A percentile compares a stretch with the other conserved stretches of the same genome.
These are phyloP conservation scores for Heliosperma pusillum DNA, from an alignment of 148 eudicot genomes.

Conservation along the genomic window DNA sequence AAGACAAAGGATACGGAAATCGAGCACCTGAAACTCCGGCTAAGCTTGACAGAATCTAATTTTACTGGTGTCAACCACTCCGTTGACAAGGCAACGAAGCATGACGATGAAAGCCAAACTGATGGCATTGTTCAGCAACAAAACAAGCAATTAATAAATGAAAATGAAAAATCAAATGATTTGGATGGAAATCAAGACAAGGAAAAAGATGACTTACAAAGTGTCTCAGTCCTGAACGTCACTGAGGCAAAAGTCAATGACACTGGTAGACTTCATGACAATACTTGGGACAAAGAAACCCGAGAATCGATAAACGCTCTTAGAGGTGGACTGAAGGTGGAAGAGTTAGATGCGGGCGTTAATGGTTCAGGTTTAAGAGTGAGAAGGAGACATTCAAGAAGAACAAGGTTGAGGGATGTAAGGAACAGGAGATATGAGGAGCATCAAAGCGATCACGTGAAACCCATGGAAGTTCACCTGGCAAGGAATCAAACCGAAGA, in stretches of 20 bases:
- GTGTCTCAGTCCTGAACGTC: not conserved
- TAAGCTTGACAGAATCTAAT: slow-evolving; percentile 16
- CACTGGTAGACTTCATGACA: slow-evolving; percentile 4
- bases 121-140: not conserved
- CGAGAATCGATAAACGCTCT: not conserved
- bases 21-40: slow-evolving; percentile 33
- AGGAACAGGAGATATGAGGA: slow-evolving; percentile 18
- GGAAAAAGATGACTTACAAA: slow-evolving; percentile 4
- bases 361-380: slow-evolving; percentile 13
- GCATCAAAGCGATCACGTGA: not conserved
- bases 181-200: slow-evolving; percentile 2
- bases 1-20: slow-evolving; percentile 50
- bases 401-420: slow-evolving; percentile 36
- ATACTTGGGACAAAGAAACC: slow-evolving; percentile 5
- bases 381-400: slow-evolving; percentile 24
- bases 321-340: slow-evolving; percentile 23
- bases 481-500: slow-evolving; percentile 1
- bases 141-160: not conserved
- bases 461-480: not conserved
- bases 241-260: not conserved
- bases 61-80: not conserved
- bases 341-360: slow-evolving; percentile 17
- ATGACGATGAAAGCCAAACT: not conserved
- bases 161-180: not conserved
- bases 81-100: too few relatives aligned